Percentiles rank a stretch among this genome's conserved stretches.
phyloP scores from a whole-genome alignment of 139 green algal species.

The Mesostigma viride region DNA sequence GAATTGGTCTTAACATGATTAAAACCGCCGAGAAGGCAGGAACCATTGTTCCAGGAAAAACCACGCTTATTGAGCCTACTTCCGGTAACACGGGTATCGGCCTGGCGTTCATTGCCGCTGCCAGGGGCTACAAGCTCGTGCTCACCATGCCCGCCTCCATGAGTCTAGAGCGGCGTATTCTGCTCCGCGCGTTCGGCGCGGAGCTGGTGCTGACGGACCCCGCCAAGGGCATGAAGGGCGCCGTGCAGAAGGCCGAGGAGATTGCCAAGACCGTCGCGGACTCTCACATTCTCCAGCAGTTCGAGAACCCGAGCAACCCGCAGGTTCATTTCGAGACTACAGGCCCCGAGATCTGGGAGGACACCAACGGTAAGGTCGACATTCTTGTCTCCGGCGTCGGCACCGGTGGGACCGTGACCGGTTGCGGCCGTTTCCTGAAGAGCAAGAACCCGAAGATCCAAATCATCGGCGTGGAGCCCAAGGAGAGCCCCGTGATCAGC shows the following conservation, averaged over 20 bases:
- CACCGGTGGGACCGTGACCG: slow-evolving; percentile 94
- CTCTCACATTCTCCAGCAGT: slow-evolving; percentile 93
- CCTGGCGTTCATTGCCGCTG: slow-evolving; percentile 86
- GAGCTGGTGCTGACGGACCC: slow-evolving; percentile 48
- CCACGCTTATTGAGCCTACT: slow-evolving; percentile 90
- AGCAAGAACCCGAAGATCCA: slow-evolving; percentile 72
- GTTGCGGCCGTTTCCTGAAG: slow-evolving; percentile 79
- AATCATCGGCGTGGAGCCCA: slow-evolving; percentile 89
- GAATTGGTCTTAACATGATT: slow-evolving; percentile 91
- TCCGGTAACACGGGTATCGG: slow-evolving; percentile 93
- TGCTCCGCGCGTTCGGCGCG: slow-evolving; percentile 69
- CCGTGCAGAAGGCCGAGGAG: slow-evolving; percentile 82
- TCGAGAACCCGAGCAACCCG: slow-evolving; percentile 93
- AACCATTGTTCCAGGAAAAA: slow-evolving; percentile 78
- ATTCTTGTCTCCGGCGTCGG: slow-evolving; percentile 79
- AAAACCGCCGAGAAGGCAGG: slow-evolving; percentile 70
- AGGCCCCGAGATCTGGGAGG: slow-evolving; percentile 86
- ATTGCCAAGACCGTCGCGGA: slow-evolving; percentile 58
- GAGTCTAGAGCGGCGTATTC: slow-evolving; percentile 81
- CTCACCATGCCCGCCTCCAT: slow-evolving; percentile 98
- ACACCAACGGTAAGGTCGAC: slow-evolving; percentile 78
- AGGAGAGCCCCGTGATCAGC: slow-evolving; percentile 78
- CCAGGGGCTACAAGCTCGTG: slow-evolving; percentile 88
- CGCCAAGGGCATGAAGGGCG: slow-evolving; percentile 75
- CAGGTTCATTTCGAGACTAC: slow-evolving; percentile 79